Evolutionary conservation across 331 rosid species (phyloP).

Genomic region (Quercus phellos): DNA sequence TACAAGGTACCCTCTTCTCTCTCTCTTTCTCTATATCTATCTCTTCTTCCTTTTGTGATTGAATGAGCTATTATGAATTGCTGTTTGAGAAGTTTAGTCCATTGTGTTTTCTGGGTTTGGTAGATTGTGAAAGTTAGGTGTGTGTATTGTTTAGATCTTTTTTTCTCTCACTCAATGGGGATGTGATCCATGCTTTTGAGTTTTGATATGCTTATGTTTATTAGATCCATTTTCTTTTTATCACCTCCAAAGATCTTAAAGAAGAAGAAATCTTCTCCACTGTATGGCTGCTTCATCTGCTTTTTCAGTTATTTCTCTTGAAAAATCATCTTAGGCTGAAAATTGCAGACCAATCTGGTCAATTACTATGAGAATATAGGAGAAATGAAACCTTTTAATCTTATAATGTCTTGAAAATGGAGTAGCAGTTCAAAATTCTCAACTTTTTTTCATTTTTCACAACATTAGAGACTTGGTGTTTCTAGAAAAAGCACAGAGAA

Average conservation of each 20-base stretch:
- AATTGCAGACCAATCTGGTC: not conserved
- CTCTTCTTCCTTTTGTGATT: not conserved
- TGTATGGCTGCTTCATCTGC: not conserved
- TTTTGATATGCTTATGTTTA: not conserved
- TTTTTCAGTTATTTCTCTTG: not conserved
- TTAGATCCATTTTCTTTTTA: constrained; percentile 8
- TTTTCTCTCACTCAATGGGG: not conserved
- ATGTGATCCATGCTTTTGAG: not conserved
- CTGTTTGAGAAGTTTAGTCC: not conserved
- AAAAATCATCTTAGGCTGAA: not conserved
- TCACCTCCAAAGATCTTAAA: not conserved
- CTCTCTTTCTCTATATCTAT: not conserved
- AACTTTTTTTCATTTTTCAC: not conserved
- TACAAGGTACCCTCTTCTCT: constrained; percentile 26
- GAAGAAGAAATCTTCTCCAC: not conserved
- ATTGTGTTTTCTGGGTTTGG: not conserved
- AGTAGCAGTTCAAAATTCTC: not conserved
- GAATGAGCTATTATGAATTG: not conserved
- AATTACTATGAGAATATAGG: not conserved
- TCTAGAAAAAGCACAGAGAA: not conserved
- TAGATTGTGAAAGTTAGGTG: not conserved
- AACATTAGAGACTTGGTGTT: not conserved
- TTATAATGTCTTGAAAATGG: not conserved
- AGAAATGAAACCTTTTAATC: too few species aligned
- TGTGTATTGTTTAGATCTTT: not conserved